Conservation (phyloP, 2,329 filamentous ascomycete species). For the Malbranchea zuffiana region DNA sequence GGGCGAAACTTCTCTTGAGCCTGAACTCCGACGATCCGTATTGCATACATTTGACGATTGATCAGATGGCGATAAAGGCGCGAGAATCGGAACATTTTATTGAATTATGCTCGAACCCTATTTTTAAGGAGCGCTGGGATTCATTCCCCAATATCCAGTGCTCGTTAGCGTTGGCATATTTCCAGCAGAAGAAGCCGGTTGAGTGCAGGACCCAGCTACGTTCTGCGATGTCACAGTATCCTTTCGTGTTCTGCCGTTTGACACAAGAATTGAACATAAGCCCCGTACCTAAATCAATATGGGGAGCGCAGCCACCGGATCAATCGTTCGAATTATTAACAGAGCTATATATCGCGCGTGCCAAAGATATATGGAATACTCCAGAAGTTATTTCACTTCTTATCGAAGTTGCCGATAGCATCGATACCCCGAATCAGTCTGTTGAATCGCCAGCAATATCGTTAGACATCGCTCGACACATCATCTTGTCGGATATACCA, state of each 20-base stretch:
- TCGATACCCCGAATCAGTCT: constrained; percentile 34
- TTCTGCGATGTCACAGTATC: constrained; percentile 59
- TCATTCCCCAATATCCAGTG: constrained; percentile 61
- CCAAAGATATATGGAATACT: constrained; percentile 79
- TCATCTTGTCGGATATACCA: constrained; percentile 66
- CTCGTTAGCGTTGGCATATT: constrained; percentile 63
- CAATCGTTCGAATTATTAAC: constrained; percentile 58
- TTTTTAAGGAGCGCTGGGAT: constrained; percentile 42
- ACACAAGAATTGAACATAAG: constrained; percentile 73
- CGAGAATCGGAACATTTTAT: constrained; percentile 66
- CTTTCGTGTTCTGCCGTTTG: constrained; percentile 74
- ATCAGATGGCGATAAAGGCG: constrained; percentile 73
- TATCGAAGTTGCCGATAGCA: constrained; percentile 53
- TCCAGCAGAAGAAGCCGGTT: constrained; percentile 56
- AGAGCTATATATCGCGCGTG: constrained; percentile 62
- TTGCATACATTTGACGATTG: constrained; percentile 66
- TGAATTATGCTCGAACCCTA: constrained; percentile 48
- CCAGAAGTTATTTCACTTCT: constrained; percentile 59
- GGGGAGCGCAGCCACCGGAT: constrained; percentile 62
- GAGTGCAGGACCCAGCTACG: constrained; percentile 56
- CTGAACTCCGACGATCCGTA: constrained; percentile 73
- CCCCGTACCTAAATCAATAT: constrained; percentile 63
- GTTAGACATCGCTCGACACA: constrained; percentile 57
- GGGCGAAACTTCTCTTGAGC: constrained; percentile 73
- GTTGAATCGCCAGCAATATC: constrained; percentile 39